These are phyloP conservation scores for Whalleya microplaca DNA, from an alignment of 2,329 filamentous ascomycete genomes.

Conservation along the genomic window DNA sequence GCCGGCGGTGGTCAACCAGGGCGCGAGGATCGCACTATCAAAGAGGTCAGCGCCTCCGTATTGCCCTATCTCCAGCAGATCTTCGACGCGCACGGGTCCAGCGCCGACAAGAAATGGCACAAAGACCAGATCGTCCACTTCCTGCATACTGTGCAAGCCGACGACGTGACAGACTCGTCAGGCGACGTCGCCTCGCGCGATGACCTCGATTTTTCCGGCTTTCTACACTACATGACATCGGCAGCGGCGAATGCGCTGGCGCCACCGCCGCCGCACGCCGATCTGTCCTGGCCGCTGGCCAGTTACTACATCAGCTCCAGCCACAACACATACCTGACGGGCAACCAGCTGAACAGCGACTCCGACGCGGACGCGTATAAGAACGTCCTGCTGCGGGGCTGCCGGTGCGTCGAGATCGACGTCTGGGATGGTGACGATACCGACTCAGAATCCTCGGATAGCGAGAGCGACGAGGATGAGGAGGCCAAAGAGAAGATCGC, in stretches of 20 bases:
- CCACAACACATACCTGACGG: constrained; percentile 92
- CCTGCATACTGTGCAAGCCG: constrained; percentile 50
- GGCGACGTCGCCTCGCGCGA: constrained; percentile 38
- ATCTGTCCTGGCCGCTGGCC: constrained; percentile 77
- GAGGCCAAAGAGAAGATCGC: constrained; percentile 52
- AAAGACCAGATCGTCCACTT: constrained; percentile 51
- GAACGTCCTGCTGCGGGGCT: constrained; percentile 79
- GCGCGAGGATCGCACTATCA: constrained; percentile 45
- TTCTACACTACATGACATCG: constrained; percentile 62
- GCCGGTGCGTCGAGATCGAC: constrained; percentile 91
- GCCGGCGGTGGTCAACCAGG: constrained; percentile 52
- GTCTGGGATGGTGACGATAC: constrained; percentile 90
- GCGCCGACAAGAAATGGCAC: constrained; percentile 47
- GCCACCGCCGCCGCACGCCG: constrained; percentile 45
- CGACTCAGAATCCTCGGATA: constrained; percentile 67
- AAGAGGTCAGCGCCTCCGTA: constrained; percentile 45
- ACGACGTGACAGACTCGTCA: constrained; percentile 35
- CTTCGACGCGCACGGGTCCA: constrained; percentile 49
- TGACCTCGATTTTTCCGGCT: constrained; percentile 50
- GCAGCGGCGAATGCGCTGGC: constrained; percentile 47
- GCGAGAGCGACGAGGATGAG: constrained; percentile 57
- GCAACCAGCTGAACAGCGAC: constrained; percentile 83
- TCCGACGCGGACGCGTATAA: constrained; percentile 90
- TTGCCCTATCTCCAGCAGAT: constrained; percentile 50
- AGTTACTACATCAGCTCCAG: constrained; percentile 95